Evolutionary conservation across 2,329 filamentous ascomycete species (phyloP), one percentile per base, ranked within the genome.

Genomic region (Cladophialophora chaetospira): DNA sequence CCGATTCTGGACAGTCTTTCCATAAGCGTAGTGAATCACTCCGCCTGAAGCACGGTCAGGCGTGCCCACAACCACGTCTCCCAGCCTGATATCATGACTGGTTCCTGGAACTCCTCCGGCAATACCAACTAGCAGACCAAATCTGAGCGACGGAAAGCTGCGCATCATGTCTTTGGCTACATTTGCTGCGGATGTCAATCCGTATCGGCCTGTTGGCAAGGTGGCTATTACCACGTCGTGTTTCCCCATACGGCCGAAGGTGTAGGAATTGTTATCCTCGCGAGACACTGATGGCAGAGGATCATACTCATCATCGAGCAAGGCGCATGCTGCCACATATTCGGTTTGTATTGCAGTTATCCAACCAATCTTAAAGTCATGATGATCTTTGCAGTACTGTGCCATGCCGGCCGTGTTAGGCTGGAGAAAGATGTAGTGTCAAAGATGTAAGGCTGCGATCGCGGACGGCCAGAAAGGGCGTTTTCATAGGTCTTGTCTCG

Each of bases 1-100:
- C 26, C 64, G 65, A 17, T 64, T 55, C 10, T 25, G 49, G 1
- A 65, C 6, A 2, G 53, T 43, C 55, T 70, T 70, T 2, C 67
- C 65, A n/a, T 63, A 48, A 36, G 70, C 69, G 49, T 67, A 69
- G 46, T 71, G 68, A 9, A 70, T 60, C 11, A 70, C 65, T 2
- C 69, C 69, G n/a, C 64, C 63, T 3, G 21, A 46, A 0, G 21
- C 40, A 1, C 42, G 54, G 10, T 60, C 56, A 10, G 66, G 66
- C 31, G 45, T 17, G 46, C 66, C 67, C 11, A 68, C 63, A 23
- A 65, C 65, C 11, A 60, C 55, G 21, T 64, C 62, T 6, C 66
- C 68, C 3, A 70, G 63, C 3, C 66, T 60, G 8, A 70, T 68
- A 53, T 69, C 67, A 2, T 31, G 23, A 5, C 21, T 4, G n/a